Conservation (phyloP, 805 yeast genomes). For the Torulaspora delbrueckii region DNA sequence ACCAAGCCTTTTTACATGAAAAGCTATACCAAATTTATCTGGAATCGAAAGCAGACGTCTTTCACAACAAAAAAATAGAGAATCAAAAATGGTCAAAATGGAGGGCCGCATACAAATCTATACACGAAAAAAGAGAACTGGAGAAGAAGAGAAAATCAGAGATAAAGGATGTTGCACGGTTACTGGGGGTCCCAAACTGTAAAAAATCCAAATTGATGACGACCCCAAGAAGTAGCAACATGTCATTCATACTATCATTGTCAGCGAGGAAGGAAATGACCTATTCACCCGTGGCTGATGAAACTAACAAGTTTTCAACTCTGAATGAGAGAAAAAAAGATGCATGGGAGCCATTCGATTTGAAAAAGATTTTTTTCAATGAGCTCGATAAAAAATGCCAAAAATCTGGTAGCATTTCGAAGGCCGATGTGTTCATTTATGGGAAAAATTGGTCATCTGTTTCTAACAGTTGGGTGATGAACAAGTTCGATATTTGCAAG, state of each 20-base stretch:
- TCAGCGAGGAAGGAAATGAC: conserved; percentile 21
- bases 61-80: conserved; percentile 36
- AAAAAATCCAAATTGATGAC: conserved; percentile 26
- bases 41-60: conserved; percentile 44
- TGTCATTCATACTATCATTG: conserved; percentile 17
- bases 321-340: conserved; percentile 37
- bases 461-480: conserved; percentile 33
- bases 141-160: conserved; percentile 44
- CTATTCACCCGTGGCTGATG: conserved; percentile 26
- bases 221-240: conserved; percentile 16
- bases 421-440: conserved; percentile 24
- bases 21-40: conserved; percentile 42
- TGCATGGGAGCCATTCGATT: conserved; percentile 47
- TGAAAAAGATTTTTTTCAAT: conserved; percentile 34
- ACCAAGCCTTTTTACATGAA: conserved; percentile 57
- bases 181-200: conserved; percentile 35
- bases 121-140: conserved; percentile 28
- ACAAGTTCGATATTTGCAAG: conserved; percentile 31
- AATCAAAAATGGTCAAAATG: conserved; percentile 28
- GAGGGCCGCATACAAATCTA: conserved; percentile 32
- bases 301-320: conserved; percentile 29
- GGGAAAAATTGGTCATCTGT: conserved; percentile 28
- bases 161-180: conserved; percentile 31
- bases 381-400: conserved; percentile 15
- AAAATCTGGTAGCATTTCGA: neutral